Percentiles rank a stretch among this genome's conserved stretches.
These are phyloP conservation scores for Eleusine coracana DNA, from an alignment of 176 grass and related monocot genomes.

Conservation along the genomic window DNA sequence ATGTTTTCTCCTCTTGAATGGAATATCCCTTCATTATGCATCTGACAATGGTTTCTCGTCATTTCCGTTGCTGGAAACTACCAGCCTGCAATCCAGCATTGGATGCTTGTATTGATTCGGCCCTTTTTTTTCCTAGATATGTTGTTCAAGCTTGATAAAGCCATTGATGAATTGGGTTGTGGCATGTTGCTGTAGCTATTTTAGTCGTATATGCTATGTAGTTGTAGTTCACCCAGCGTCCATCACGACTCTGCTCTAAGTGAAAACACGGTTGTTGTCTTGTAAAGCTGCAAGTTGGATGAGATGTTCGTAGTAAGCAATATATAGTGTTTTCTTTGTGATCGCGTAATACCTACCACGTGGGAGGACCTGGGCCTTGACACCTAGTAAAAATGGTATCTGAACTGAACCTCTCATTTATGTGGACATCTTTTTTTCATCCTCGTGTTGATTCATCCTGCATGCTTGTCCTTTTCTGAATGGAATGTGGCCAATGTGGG, in stretches of 20 bases:
- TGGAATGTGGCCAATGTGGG: background rate
- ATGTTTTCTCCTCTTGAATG: conserved; percentile 15
- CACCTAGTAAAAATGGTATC: background rate
- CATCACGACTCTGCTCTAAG: background rate
- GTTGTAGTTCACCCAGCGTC: background rate
- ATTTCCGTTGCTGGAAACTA: conserved; percentile 17
- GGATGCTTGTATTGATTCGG: background rate
- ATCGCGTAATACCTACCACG: background rate
- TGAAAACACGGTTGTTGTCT: background rate
- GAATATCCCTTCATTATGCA: background rate
- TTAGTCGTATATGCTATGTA: conserved; percentile 11
- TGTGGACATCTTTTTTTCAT: background rate
- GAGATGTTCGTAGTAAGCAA: background rate
- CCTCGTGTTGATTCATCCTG: too few species aligned
- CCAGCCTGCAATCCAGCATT: conserved; percentile 9
- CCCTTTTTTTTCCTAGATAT: conserved; percentile 55
- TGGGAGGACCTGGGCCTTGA: background rate
- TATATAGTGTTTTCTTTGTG: background rate
- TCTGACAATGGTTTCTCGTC: background rate
- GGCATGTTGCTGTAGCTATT: conserved; percentile 53
- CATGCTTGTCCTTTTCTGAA: background rate
- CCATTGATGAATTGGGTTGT: conserved; percentile 68
- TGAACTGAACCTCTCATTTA: background rate
- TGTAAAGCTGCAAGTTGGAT: conserved; percentile 18
- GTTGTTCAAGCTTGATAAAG: conserved; percentile 61